Base-by-base conservation (phyloP, 1,139 yeast species). In the Yamadazyma triangularis region DNA sequence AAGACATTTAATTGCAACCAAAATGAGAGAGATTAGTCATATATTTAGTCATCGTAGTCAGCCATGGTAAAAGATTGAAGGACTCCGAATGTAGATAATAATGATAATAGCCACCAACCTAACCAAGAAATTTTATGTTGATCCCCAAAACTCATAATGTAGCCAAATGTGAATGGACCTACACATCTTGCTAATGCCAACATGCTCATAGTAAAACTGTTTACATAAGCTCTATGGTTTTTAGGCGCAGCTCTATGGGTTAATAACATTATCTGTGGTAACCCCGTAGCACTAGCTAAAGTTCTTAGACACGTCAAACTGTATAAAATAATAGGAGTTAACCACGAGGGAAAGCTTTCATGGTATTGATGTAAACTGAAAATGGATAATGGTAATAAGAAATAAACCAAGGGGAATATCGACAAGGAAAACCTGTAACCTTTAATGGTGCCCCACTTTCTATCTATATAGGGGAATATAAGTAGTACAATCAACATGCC, bases 161-260 rank as follows among this genome's bases (percentile, higher is more conserved):
- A 58, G 6, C 84, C 84, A 75, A 79, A 77, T 2, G 63, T 20
- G 11, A 76, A 52, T 0, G 86, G 86, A 2, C 80, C 83, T 1
- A 71, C 24, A 34, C 72, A 77, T 36, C 84, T 51, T 0, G 82
- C 78, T 24, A 70, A 52, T 1, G 83, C 70, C 13, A 71, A 58
- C 34, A 73, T 62, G 34, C 74, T 66, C 47, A 72, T 54, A 2
- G 74, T 60, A 11, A 66, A 54, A 16, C 77, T 72, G 44, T 73
- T 73, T 23, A 73, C 61, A 37, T 68, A 63, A 1, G 76, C 75
- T 30, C 78, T 50, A 45, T 71, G 69, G 36, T 61, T 53, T 23
- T 65, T 57, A n/a, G 67, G 62, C 4, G 78, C 60, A 4, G 72
- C 67, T 30, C 74, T 53, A 42, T 71, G 78, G 19, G 68, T 57